Percentiles rank a stretch among this genome's conserved stretches.
phyloP scores from a whole-genome alignment of 805 yeast genomes.

The Saccharomycopsis oosterbeekiorum region DNA sequence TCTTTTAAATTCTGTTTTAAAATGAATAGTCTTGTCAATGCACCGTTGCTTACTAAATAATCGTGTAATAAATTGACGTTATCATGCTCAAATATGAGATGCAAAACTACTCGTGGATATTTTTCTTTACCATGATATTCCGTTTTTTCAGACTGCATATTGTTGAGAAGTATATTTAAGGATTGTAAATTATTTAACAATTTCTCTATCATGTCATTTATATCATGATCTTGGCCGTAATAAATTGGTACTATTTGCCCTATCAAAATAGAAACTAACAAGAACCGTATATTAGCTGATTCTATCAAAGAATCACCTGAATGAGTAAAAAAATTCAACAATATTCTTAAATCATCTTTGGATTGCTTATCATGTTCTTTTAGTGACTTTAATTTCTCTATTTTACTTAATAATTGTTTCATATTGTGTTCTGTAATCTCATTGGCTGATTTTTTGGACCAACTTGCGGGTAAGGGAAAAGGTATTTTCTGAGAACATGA shows the following conservation, averaged over 20 bases:
- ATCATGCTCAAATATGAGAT: background rate
- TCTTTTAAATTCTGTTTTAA: conserved; percentile 5
- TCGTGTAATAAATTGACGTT: background rate
- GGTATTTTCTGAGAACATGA: background rate
- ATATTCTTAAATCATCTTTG: background rate
- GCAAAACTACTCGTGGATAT: background rate
- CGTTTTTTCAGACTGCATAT: background rate
- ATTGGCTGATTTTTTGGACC: background rate
- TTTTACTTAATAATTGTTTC: conserved; percentile 14
- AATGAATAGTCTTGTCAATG: background rate
- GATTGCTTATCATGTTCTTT: background rate
- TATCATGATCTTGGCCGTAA: background rate
- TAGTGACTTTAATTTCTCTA: conserved; percentile 4
- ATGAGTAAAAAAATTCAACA: background rate
- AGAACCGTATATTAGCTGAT: conserved; percentile 13
- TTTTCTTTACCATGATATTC: background rate
- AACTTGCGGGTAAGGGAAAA: background rate
- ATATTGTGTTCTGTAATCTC: background rate
- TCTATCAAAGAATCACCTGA: background rate
- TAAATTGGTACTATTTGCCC: conserved; percentile 8
- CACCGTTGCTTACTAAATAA: background rate
- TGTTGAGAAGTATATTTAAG: conserved; percentile 7
- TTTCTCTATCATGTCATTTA: conserved; percentile 1
- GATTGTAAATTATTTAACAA: conserved; percentile 6
- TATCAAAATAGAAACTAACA: conserved; percentile 8